A percentile compares a stretch with the other conserved stretches of the same genome.
These are phyloP conservation scores for Pestalotiopsis sp. DNA, from an alignment of 2,329 filamentous ascomycete species.

Conservation along the genomic window DNA sequence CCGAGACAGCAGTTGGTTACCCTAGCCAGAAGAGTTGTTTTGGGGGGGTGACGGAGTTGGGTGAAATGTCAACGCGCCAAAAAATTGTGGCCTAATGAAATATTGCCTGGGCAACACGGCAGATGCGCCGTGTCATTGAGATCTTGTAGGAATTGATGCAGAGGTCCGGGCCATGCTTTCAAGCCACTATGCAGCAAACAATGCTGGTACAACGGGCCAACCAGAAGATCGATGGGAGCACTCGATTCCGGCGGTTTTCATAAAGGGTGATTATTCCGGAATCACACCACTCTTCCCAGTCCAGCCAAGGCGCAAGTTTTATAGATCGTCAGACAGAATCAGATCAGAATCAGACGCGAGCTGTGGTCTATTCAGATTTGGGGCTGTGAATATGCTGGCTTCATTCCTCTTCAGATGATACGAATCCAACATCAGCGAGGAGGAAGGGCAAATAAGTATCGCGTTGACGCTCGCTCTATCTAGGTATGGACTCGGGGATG, in stretches of 20 bases:
- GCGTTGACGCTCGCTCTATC: background rate
- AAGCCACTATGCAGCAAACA: background rate
- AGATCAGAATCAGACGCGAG: no score
- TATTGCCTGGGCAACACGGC: background rate
- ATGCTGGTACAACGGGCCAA: background rate
- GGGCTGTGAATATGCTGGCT: no score
- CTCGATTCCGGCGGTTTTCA: background rate
- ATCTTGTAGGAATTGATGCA: no score
- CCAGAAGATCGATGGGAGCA: background rate
- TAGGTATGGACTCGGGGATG: background rate
- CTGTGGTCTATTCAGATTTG: no score
- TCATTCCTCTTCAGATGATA: background rate
- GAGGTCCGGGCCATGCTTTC: background rate
- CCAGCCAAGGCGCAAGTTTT: no score
- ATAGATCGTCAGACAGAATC: no score
- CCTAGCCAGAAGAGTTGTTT: background rate
- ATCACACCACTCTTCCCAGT: no score
- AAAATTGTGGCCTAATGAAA: background rate
- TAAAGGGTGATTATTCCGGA: no score
- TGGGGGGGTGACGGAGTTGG: background rate
- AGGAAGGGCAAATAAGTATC: background rate
- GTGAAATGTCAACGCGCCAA: background rate
- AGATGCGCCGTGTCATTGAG: background rate
- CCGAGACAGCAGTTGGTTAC: background rate
- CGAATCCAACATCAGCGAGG: background rate